Evolutionary conservation across 768 basidiomycete species (phyloP), one percentile per base, ranked within the genome.

Genomic region (Suillus ampliporus): DNA sequence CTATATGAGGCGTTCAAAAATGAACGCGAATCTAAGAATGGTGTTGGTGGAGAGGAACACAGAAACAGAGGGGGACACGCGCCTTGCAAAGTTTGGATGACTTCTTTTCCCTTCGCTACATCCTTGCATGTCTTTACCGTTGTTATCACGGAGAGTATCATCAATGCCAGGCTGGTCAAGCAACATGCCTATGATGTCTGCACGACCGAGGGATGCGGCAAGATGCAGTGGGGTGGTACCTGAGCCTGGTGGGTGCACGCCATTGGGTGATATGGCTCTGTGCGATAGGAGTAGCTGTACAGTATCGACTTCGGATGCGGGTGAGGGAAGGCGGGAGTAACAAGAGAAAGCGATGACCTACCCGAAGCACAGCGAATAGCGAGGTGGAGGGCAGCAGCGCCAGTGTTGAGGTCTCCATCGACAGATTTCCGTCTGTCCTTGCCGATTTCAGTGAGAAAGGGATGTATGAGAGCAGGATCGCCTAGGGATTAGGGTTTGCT

Each of bases 321-420:
- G 54, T 53, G 51, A 58, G 43, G 34, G 46, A 61, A 52, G 19
- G 17, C 21, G 6, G 2, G 35, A 40, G 38, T n/a, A 17, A 38
- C 10, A 52, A n/a, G 8, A 46, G 17, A 57, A 21, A 43, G 5
- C 46, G 51, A 26, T 8, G n/a, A 77, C 86, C 26, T 67, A 91
- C 90, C 83, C 11, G 88, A 88, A 62, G 85, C 91, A 72, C 92
- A 94, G 47, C 90, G 84, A n/a, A 94, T 86, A 13, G 91, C 92
- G 3, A 94, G 84, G 74, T 94, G 92, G 8, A 94, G 77, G 0
- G 90, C 90, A 3, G 90, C 88, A 6, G 91, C 89, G 14, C 86
- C 89, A 1, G 88, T 83, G 70, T 92, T 89, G 0, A 87, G 62
- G 17, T 83, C 81, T 15, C 74, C 77, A 21, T 84, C 85, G 0